Base-by-base conservation (phyloP, 208 protist species). In the Crithidia sp. region DNA sequence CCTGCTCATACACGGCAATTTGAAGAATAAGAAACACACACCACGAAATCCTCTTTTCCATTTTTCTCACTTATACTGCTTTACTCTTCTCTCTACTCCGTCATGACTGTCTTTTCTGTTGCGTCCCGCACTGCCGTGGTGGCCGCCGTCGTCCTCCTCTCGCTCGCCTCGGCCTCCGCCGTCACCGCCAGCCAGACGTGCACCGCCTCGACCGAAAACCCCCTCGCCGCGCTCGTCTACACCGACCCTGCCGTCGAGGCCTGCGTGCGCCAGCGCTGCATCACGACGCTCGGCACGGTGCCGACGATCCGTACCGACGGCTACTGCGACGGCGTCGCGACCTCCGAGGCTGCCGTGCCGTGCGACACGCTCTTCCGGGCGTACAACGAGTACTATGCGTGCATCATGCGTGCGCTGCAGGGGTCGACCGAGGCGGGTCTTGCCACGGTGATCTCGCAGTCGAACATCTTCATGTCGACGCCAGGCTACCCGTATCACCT, bases 381-480 rank as follows among this genome's bases (percentile, higher is more conserved):
- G 12, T 89, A 86, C 78, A 76, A 58, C 50, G 62, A 17, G 45
- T 89, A 83, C 70, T 89, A 84, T 64, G 44, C 43, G 13, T 89
- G 84, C 56, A 14, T 86, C 4, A 50, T 85, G 57, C 66, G 60
- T n/a, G 71, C 66, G 5, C 43, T 78, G 14, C 16, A 54, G 40
- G 63, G 57, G 8, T 61, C 62, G 53, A 53, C 44, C 17, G 49
- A 16, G 2, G 10, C 41, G n/a, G 52, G 36, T 47, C 56, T 69
- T 43, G 7, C 57, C n/a, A n/a, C 17, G 2, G 12, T 64, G 14
- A 40, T 66, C 53, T 47, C 59, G 19, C 44, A 73, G 16, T 44
- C 44, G 3, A 55, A 53, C 5, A 70, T 62, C 9, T 83, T 71
- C 59, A n/a, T 76, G 40, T 44, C 4, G 45, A 85, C 83, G 7